A percentile compares a stretch with the other conserved stretches of the same genome.
phyloP scores from a whole-genome alignment of 441 rosid genomes.

The Erodium texanum region DNA sequence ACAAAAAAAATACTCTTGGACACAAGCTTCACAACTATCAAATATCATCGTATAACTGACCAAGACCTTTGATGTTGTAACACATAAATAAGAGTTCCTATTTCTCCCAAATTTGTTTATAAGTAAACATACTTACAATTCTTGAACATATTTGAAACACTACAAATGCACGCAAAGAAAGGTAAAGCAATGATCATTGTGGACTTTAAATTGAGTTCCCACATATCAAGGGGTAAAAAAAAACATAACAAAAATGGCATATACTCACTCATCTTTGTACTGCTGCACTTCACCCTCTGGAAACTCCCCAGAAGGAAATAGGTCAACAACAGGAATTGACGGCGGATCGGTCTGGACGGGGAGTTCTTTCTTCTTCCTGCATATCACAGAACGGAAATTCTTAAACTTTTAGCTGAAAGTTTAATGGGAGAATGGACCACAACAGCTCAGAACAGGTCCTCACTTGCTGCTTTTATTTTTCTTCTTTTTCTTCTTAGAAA shows the following conservation, averaged over 20 bases:
- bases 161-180: not conserved
- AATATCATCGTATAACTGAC: not conserved
- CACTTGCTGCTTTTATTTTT: slow-evolving; percentile 79
- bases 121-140: not conserved
- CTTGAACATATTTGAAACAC: not conserved
- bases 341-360: slow-evolving; percentile 84
- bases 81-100: not conserved
- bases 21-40: not conserved
- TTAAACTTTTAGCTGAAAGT: not conserved
- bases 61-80: not conserved
- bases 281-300: slow-evolving; percentile 98
- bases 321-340: slow-evolving; percentile 57
- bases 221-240: not conserved
- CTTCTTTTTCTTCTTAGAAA: slow-evolving; percentile 85
- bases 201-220: not conserved
- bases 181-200: not conserved
- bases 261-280: slow-evolving; percentile 82
- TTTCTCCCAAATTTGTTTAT: not conserved
- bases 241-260: not conserved
- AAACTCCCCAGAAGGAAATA: slow-evolving; percentile 82
- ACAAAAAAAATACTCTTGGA: not conserved
- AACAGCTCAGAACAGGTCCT: slow-evolving; percentile 27
- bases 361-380: slow-evolving; percentile 76
- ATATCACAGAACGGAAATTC: slow-evolving; percentile 14
- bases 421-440: not conserved